phyloP scores from a whole-genome alignment of 805 yeast species.

The Candida hungchunana region DNA sequence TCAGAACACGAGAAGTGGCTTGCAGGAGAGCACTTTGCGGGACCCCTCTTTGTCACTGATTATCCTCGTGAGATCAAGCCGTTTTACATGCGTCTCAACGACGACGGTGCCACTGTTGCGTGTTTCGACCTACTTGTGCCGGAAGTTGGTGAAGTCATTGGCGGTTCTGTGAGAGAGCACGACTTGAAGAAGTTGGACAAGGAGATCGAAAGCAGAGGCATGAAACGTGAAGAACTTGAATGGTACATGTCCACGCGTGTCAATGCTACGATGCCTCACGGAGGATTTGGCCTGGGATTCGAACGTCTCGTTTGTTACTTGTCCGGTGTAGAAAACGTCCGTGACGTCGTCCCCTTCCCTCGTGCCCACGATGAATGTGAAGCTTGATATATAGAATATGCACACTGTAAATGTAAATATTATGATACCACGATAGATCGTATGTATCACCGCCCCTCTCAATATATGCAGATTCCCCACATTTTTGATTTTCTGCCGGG shows the following conservation, averaged over 20 bases:
- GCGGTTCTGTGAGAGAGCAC: slow-evolving; percentile 92
- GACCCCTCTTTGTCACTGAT: slow-evolving; percentile 86
- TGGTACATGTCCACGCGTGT: slow-evolving; percentile 80
- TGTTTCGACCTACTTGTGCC: slow-evolving; percentile 90
- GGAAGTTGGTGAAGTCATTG: slow-evolving; percentile 87
- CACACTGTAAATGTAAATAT: neutral
- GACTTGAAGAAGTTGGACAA: slow-evolving; percentile 39
- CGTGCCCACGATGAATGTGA: slow-evolving; percentile 56
- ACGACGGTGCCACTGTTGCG: slow-evolving; percentile 59
- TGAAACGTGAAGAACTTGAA: slow-evolving; percentile 51
- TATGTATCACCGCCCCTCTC: too few species aligned
- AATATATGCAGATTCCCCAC: too few species aligned
- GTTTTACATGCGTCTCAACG: slow-evolving; percentile 77
- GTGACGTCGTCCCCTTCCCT: slow-evolving; percentile 86
- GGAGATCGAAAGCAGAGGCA: slow-evolving; percentile 49
- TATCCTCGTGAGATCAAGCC: slow-evolving; percentile 81
- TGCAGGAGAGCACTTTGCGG: slow-evolving; percentile 60
- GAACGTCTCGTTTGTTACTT: slow-evolving; percentile 78
- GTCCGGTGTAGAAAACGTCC: slow-evolving; percentile 69
- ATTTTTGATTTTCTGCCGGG: too few species aligned
- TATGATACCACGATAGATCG: neutral
- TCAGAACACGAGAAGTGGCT: slow-evolving; percentile 92
- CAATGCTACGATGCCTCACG: slow-evolving; percentile 87
- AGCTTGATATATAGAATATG: slow-evolving; percentile 7
- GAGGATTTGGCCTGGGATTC: slow-evolving; percentile 95